Base-by-base conservation (phyloP, 495 filamentous ascomycete genomes). In the Niebla homalea region DNA sequence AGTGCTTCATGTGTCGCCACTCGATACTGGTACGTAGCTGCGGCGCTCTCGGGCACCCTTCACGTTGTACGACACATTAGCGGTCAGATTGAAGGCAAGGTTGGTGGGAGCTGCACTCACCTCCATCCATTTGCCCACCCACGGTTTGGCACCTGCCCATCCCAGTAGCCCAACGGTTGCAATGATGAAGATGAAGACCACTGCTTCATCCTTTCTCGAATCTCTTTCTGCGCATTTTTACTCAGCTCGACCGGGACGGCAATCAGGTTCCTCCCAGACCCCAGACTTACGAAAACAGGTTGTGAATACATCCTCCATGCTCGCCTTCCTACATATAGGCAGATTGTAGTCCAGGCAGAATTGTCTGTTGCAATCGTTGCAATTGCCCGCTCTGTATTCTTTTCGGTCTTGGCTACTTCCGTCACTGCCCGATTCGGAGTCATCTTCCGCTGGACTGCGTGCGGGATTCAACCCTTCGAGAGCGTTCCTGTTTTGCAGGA, bases 121-220 rank as follows among this genome's bases (percentile, higher is more conserved):
- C 64, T 77, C 76, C 46, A 73, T 57, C 67, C 72, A 80, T 56
- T 72, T 70, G 50, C 74, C 66, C 25, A 81, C 72, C 69, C 81
- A 83, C 35, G 78, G 72, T 64, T 79, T 80, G 16, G 84, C 64
- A 15, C 76, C 77, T 1, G 92, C 90, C 79, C 86, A 96, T 26
- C 70, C 74, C 48, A 97, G 68, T 54, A 98, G 61, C 3, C 85
- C 85, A n/a, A 79, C 72, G 5, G 89, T 96, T 32, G 85, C 83
- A 50, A 89, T 66, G 21, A 98, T 87, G 62, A 98, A 98, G 5
- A 89, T 83, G 62, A 89, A 85, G 0, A 98, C 89, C 22, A 98
- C 89, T 29, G 89, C 75, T 64, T 87, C 75, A 58, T 94, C 90
- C 66, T 95, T 95, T 49, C 75, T 70, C 25, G 84, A 89, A 62